Conservation (phyloP, 768 basidiomycete genomes). For the Collybiopsis confluens region DNA sequence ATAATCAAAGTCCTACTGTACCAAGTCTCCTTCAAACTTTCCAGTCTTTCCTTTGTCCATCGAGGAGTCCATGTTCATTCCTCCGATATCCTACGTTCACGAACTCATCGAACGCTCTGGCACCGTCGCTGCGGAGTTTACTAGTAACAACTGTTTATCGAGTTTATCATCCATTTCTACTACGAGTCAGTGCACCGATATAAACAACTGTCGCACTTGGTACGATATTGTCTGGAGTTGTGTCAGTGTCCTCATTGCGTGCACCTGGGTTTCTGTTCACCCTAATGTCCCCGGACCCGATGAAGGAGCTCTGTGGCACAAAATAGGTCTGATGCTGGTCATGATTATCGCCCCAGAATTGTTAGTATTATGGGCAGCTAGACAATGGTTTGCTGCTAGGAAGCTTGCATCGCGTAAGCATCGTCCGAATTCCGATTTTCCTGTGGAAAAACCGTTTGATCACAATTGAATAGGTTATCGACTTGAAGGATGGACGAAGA, state of each 20-base stretch:
- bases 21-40: no score
- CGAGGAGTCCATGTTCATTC: no score
- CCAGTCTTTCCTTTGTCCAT: no score
- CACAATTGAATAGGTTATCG: background rate
- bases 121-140: no score
- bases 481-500: background rate
- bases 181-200: no score
- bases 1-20: no score
- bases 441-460: background rate
- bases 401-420: background rate
- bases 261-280: slow-evolving; percentile 8
- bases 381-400: slow-evolving; percentile 7
- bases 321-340: background rate
- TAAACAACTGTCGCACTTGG: no score
- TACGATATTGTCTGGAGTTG: slow-evolving; percentile 10
- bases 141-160: no score
- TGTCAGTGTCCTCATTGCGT: background rate
- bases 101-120: no score
- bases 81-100: no score
- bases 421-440: background rate
- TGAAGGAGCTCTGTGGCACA: background rate
- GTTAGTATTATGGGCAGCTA: slow-evolving; percentile 9
- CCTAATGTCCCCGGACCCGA: slow-evolving; percentile 5
- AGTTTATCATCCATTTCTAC: no score
- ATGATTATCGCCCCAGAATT: slow-evolving; percentile 9